phyloP scores from a whole-genome alignment of 2,329 filamentous ascomycete genomes.

The Trichoderma asperellum region DNA sequence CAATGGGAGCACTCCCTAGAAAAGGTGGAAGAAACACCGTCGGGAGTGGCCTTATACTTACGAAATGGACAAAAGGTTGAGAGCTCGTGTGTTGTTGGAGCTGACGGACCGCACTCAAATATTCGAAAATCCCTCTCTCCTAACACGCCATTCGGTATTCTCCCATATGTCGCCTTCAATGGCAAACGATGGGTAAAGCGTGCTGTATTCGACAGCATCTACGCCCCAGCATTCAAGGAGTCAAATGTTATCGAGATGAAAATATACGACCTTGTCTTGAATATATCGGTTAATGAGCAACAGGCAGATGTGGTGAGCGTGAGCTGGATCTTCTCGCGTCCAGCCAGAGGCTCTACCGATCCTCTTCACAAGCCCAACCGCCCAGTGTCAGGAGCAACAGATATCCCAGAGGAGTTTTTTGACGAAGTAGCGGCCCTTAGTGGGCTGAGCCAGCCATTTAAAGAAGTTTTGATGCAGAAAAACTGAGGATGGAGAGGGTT shows the following conservation, averaged over 20 bases:
- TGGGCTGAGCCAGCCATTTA: slow-evolving; percentile 20
- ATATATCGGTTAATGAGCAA: slow-evolving; percentile 26
- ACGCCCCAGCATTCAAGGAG: slow-evolving; percentile 18
- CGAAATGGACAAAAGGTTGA: slow-evolving; percentile 21
- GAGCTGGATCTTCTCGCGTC: slow-evolving; percentile 27
- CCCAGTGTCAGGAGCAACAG: slow-evolving; percentile 25
- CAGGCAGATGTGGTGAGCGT: slow-evolving; percentile 19
- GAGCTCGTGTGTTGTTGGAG: slow-evolving; percentile 10
- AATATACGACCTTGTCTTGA: slow-evolving; percentile 13
- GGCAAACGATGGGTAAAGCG: slow-evolving; percentile 25
- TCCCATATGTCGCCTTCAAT: slow-evolving; percentile 29
- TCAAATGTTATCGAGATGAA: slow-evolving; percentile 24
- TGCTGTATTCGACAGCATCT: slow-evolving; percentile 23
- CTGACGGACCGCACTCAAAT: slow-evolving; percentile 24
- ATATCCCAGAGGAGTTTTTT: slow-evolving; percentile 29
- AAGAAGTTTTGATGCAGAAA: slow-evolving; percentile 21
- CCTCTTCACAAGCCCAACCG: slow-evolving; percentile 28
- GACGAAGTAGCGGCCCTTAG: slow-evolving; percentile 4
- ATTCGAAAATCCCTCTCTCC: slow-evolving; percentile 28
- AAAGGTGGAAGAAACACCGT: slow-evolving; percentile 12
- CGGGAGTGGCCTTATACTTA: slow-evolving; percentile 9
- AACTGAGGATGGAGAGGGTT: slow-evolving; percentile 13
- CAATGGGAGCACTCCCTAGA: slow-evolving; percentile 20
- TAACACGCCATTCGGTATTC: slow-evolving; percentile 13
- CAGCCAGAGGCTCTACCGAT: slow-evolving; percentile 22